Conservation (phyloP, 2,329 filamentous ascomycete species). For the Remersonia thermophila region DNA sequence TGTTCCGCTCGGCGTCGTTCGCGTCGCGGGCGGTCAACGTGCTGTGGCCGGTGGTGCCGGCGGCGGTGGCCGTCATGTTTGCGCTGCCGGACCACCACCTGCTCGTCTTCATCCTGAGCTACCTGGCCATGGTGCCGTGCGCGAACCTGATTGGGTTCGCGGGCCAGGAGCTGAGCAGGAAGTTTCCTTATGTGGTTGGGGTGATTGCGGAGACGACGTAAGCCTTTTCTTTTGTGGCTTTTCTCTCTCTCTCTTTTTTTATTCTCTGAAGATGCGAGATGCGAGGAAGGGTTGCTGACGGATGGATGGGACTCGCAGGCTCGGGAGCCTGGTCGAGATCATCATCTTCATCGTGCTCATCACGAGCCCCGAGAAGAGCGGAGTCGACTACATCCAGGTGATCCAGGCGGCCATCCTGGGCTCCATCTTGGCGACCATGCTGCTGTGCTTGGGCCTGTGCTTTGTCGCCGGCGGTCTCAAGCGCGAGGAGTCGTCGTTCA, state of each 20-base stretch:
- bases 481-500: too few species aligned
- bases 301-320: too few species aligned
- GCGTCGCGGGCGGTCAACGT: conserved; percentile 55
- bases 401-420: too few species aligned
- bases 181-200: conserved; percentile 61
- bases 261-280: too few species aligned
- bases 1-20: conserved; percentile 49
- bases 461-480: too few species aligned
- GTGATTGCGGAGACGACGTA: conserved; percentile 48
- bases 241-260: conserved; percentile 41
- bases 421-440: too few species aligned
- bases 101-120: conserved; percentile 56
- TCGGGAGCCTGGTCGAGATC: too few species aligned
- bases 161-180: conserved; percentile 60
- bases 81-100: conserved; percentile 33
- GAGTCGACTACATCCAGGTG: too few species aligned
- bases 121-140: conserved; percentile 65
- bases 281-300: too few species aligned
- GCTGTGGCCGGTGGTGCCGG: conserved; percentile 64
- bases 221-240: conserved; percentile 13
- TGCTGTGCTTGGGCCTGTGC: too few species aligned
- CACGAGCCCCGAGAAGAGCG: too few species aligned
- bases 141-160: conserved; percentile 67
- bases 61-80: conserved; percentile 51
- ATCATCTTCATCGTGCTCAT: too few species aligned